A percentile compares a stretch with the other conserved stretches of the same genome.
Conservation (phyloP, 2,329 filamentous ascomycete genomes). For the Ophiocordyceps camponoti-leonardi region DNA sequence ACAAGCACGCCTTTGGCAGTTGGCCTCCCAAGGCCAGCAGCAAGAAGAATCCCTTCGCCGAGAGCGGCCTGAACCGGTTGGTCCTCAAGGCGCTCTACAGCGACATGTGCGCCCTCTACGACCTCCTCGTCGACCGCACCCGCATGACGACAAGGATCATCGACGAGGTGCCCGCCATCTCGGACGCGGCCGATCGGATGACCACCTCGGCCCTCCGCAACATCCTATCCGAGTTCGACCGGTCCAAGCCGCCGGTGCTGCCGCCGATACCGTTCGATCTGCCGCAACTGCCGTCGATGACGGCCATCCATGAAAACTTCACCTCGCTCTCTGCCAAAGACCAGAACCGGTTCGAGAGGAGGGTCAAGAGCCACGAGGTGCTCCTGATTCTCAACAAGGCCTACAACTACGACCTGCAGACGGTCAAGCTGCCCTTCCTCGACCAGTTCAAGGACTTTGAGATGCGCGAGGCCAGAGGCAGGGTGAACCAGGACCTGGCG, state of each 20-base stretch:
- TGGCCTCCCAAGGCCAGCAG: conserved; percentile 87
- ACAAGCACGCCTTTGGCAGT: conserved; percentile 40
- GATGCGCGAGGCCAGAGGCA: conserved; percentile 45
- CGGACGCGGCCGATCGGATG: conserved; percentile 39
- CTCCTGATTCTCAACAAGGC: conserved; percentile 60
- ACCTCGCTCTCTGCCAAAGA: conserved; percentile 51
- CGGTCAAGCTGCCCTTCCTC: conserved; percentile 42
- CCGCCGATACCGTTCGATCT: conserved; percentile 85
- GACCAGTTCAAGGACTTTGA: conserved; percentile 57
- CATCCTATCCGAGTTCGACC: conserved; percentile 75
- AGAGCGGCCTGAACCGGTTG: conserved; percentile 70
- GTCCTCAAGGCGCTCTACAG: conserved; percentile 70
- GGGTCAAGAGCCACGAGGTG: conserved; percentile 64
- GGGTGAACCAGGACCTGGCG: conserved; percentile 45
- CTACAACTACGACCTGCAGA: conserved; percentile 60
- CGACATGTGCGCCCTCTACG: conserved; percentile 76
- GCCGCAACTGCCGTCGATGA: conserved; percentile 57
- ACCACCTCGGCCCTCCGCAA: conserved; percentile 55
- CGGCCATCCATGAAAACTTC: conserved; percentile 46
- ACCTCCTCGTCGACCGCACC: conserved; percentile 68
- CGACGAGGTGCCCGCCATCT: conserved; percentile 43
- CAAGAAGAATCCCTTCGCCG: conserved; percentile 81
- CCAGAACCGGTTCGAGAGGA: conserved; percentile 53
- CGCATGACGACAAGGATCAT: conserved; percentile 63
- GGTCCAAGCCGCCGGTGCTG: conserved; percentile 72